Evolutionary conservation across 1,284 basidiomycete species (phyloP), one percentile per base, ranked within the genome.

Genomic region (Cryptococcus amylolentus): DNA sequence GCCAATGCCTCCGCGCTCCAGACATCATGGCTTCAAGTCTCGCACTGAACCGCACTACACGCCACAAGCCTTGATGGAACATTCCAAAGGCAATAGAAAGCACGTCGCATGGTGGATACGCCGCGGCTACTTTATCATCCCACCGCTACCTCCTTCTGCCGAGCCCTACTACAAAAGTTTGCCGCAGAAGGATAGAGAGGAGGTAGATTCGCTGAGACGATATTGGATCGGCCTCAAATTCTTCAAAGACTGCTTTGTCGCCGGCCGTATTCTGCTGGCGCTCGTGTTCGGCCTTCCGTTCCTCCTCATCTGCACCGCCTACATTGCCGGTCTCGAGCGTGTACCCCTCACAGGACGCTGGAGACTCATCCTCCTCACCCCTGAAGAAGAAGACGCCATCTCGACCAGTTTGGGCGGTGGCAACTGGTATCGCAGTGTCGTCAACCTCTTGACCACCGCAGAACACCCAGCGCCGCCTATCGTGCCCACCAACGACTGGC

Each of bases 341-440:
- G 90, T 89, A 4, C 91, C 91, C 1, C 79, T 92, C 54, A 92
- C 90, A 7, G 91, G 91, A 61, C 81, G 90, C 64, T 89, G 87
- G 88, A 82, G 91, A 51, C 74, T 91, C 59, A 92, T 95, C 58
- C 81, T 93, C 13, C 81, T 95, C 9, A 92, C 90, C 1, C 89
- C 91, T 0, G 88, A 91, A 66, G 91, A 94, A 75, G 91, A 95
- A 70, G 89, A 92, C 47, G 84, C 85, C 18, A 89, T 95, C 41
- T 84, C 89, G 16, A 73, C 79, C 2, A 86, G 88, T 66, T 82
- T 95, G 13, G 84, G 85, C 41, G 91, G 89, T 9, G 77, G 84
- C 26, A 89, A 88, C 49, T 95, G 91, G 91, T 91, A 88, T 75
- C 80, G 82, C 59, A 87, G 88, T 46, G 87, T 95, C 37, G 82